A percentile compares a stretch with the other conserved stretches of the same genome.
These are phyloP conservation scores for Climacium dendroides DNA, from an alignment of 225 moss, liverwort and hornwort genomes.

Conservation along the genomic window DNA sequence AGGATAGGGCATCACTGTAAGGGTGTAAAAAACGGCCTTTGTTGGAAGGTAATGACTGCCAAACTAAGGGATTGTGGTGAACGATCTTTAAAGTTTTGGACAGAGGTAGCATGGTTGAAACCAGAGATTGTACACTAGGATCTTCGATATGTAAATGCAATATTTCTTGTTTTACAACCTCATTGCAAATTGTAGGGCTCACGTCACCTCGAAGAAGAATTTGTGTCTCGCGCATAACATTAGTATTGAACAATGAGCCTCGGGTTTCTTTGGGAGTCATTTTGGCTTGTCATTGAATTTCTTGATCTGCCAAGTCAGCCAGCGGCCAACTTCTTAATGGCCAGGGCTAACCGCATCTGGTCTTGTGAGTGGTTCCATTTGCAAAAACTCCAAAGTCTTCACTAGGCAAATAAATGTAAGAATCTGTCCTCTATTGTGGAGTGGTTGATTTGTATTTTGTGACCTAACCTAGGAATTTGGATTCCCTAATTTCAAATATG, in stretches of 20 bases:
- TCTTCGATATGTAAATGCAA: background rate
- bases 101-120: background rate
- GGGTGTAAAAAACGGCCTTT: background rate
- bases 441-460: too few species aligned
- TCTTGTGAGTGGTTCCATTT: background rate
- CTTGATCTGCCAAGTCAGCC: background rate
- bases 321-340: background rate
- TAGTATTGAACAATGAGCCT: background rate
- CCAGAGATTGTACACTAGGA: constrained; percentile 3
- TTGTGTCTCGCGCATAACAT: background rate
- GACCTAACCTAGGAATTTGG: too few species aligned
- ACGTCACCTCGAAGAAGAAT: background rate
- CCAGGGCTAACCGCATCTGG: too few species aligned
- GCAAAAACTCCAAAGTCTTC: background rate
- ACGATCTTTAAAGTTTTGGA: background rate
- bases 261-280: background rate
- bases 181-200: background rate
- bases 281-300: background rate
- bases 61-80: background rate
- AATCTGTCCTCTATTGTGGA: background rate
- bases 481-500: background rate
- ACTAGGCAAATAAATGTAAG: background rate
- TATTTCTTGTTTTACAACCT: background rate
- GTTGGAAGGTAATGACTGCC: background rate
- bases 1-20: background rate